Evolutionary conservation across 1,284 basidiomycete species (phyloP).

Genomic region (Boletus smithii): DNA sequence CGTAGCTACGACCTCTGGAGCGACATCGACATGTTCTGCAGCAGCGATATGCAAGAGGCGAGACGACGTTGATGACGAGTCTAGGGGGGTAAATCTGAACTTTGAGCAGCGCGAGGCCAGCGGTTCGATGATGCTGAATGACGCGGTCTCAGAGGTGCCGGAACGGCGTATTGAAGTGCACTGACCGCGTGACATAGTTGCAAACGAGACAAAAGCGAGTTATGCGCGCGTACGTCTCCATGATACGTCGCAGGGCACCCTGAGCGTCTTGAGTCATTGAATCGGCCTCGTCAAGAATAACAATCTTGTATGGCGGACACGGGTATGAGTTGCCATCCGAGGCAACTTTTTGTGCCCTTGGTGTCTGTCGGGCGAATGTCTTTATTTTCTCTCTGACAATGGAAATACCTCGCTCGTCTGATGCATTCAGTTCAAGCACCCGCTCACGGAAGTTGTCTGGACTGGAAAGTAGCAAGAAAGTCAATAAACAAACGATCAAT

Average conservation of each 20-base stretch:
- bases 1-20: conserved; percentile 57
- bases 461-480: conserved; percentile 41
- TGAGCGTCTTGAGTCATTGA: conserved; percentile 99
- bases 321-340: conserved; percentile 87
- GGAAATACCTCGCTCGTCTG: conserved; percentile 95
- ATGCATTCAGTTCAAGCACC: conserved; percentile 98
- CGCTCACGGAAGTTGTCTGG: conserved; percentile 93
- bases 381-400: conserved; percentile 99
- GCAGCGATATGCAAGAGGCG: conserved; percentile 82
- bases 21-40: conserved; percentile 53
- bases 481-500: background rate
- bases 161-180: conserved; percentile 3
- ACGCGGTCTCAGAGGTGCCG: conserved; percentile 7
- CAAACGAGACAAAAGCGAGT: conserved; percentile 98
- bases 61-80: conserved; percentile 68
- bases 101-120: conserved; percentile 99
- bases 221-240: conserved; percentile 97
- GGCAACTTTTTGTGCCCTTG: conserved; percentile 69
- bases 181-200: conserved; percentile 97
- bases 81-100: conserved; percentile 95
- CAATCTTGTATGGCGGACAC: conserved; percentile 98
- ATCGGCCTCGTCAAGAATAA: conserved; percentile 98
- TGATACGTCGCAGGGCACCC: conserved; percentile 91
- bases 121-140: conserved; percentile 91
- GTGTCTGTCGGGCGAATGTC: conserved; percentile 94